phyloP scores from a whole-genome alignment of 768 basidiomycete genomes.

The Terana coerulea region DNA sequence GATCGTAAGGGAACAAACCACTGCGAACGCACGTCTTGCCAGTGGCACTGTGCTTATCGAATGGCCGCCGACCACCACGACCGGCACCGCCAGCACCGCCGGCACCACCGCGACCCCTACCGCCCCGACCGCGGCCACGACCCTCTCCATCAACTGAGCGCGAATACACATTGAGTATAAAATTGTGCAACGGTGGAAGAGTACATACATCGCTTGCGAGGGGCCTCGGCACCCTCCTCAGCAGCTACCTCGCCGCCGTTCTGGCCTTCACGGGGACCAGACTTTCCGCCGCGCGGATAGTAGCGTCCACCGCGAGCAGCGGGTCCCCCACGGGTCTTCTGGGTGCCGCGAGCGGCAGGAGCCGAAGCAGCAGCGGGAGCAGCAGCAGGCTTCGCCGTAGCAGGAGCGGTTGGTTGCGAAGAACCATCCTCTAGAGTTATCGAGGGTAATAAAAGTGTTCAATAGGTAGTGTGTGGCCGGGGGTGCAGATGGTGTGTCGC shows the following conservation, averaged over 20 bases:
- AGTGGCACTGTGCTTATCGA: conserved; percentile 84
- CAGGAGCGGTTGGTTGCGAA: conserved; percentile 40
- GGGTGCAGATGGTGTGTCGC: conserved; percentile 6
- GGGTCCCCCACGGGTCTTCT: conserved; percentile 52
- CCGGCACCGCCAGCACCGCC: conserved; percentile 48
- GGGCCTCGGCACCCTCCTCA: conserved; percentile 25
- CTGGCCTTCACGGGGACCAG: conserved; percentile 37
- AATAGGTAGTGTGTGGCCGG: conserved; percentile 15
- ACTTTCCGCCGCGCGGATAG: conserved; percentile 61
- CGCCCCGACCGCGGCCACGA: conserved; percentile 36
- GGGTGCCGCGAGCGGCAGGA: conserved; percentile 33
- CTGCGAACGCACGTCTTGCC: conserved; percentile 64
- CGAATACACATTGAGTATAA: neutral
- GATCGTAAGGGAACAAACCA: conserved; percentile 1
- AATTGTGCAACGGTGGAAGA: conserved; percentile 2
- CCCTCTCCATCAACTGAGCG: conserved; percentile 38
- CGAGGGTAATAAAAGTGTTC: neutral
- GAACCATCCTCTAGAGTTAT: conserved; percentile 35
- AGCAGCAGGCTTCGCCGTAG: conserved; percentile 30
- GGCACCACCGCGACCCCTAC: conserved; percentile 34
- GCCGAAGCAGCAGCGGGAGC: conserved; percentile 28
- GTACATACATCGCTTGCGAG: conserved; percentile 22
- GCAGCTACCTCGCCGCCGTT: conserved; percentile 34
- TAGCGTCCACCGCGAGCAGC: conserved; percentile 67
- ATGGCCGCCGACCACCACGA: conserved; percentile 61